These are phyloP conservation scores for Larix kaempferi DNA, from an alignment of 75 land plant genomes.

Conservation along the genomic window DNA sequence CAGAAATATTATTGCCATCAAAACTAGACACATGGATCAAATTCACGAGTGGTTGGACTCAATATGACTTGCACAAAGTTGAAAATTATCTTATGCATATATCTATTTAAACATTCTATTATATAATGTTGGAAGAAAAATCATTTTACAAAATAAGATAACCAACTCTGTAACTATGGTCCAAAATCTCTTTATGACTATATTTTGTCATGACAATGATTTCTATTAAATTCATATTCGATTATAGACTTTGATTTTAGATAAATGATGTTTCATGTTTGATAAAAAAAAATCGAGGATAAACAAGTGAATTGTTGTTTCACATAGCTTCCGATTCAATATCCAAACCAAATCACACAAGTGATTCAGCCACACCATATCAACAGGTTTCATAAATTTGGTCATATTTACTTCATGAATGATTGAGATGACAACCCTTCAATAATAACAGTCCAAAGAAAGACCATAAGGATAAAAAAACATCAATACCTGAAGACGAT, in stretches of 20 bases:
- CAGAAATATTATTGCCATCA: background rate
- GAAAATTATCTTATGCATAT: background rate
- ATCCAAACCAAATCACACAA: background rate
- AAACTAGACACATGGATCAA: slow-evolving; percentile 1
- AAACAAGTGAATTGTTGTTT: background rate
- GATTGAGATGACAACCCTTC: background rate
- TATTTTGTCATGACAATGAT: background rate
- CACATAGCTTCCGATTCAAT: background rate
- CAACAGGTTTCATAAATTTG: background rate
- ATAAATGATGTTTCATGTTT: background rate
- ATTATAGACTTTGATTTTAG: background rate
- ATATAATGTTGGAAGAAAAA: background rate
- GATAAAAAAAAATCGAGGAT: background rate
- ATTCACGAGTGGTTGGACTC: background rate
- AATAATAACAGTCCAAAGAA: background rate
- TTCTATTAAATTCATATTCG: background rate
- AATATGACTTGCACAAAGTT: background rate
- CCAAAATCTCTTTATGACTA: background rate
- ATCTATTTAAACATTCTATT: background rate
- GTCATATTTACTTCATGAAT: background rate
- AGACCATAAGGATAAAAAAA: background rate
- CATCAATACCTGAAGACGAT: slow-evolving; percentile 92
- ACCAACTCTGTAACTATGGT: background rate
- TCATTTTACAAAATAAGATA: background rate
- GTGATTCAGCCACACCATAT: background rate